A percentile compares a stretch with the other conserved stretches of the same genome.
phyloP scores from a whole-genome alignment of 441 rosid genomes.

The Eutrema salsugineum region DNA sequence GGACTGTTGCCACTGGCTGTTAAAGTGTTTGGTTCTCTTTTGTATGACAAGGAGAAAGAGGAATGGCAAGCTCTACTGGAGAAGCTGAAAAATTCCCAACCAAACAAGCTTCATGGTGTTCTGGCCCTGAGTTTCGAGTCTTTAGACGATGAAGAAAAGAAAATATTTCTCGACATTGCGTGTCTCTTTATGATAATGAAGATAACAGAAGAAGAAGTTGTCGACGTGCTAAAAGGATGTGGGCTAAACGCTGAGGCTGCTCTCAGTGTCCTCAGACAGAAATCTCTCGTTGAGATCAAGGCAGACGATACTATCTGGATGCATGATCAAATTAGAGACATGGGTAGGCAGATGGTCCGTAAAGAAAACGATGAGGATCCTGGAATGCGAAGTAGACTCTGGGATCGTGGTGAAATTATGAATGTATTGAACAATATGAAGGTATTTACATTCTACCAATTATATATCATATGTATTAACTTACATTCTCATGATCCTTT shows the following conservation, averaged over 20 bases:
- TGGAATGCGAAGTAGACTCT: conserved; percentile 51
- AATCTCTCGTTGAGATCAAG: conserved; percentile 47
- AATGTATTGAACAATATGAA: conserved; percentile 34
- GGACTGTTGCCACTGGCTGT: conserved; percentile 55
- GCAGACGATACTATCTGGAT: conserved; percentile 41
- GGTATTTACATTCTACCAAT: conserved; percentile 28
- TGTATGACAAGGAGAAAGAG: conserved; percentile 38
- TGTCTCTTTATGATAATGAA: conserved; percentile 46
- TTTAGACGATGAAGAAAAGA: conserved; percentile 40
- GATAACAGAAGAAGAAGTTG: conserved; percentile 39
- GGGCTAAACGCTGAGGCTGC: conserved; percentile 40
- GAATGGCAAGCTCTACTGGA: conserved; percentile 44
- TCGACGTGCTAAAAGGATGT: conserved; percentile 49
- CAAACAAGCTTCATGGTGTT: conserved; percentile 26
- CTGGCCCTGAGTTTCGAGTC: conserved; percentile 47
- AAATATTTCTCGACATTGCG: conserved; percentile 54
- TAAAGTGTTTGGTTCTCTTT: conserved; percentile 57
- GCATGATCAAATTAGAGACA: conserved; percentile 71
- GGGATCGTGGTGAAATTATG: conserved; percentile 49
- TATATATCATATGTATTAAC: neutral
- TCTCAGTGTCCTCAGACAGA: conserved; percentile 39
- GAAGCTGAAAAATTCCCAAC: conserved; percentile 39
- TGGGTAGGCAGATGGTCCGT: conserved; percentile 57
- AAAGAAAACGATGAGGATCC: conserved; percentile 29
- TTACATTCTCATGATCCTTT: neutral